These are phyloP conservation scores for Ceratobasidium sp. DNA, from an alignment of 1,284 basidiomycete genomes.

Conservation along the genomic window DNA sequence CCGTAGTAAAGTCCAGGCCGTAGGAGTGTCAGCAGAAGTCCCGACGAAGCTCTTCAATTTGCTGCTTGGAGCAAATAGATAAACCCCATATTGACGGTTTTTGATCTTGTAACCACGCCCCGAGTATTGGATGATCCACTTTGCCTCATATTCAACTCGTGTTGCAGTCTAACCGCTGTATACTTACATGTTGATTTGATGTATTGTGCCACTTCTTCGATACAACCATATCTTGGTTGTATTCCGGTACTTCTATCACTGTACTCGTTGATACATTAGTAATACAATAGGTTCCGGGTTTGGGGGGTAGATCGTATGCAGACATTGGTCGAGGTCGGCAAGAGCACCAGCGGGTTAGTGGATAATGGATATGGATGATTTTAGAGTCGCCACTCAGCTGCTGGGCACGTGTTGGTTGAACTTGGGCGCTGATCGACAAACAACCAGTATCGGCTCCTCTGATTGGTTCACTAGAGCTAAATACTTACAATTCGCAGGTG, in stretches of 20 bases:
- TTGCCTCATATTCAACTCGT: not conserved
- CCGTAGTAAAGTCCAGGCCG: not conserved
- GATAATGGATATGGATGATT: no score
- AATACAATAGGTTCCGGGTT: not conserved
- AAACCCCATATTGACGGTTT: slow-evolving; percentile 8
- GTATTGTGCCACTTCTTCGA: not conserved
- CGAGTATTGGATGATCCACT: slow-evolving; percentile 6
- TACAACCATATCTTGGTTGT: not conserved
- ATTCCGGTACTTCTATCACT: not conserved
- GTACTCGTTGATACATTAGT: not conserved
- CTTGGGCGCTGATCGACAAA: no score
- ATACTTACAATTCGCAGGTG: no score
- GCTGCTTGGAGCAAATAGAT: not conserved
- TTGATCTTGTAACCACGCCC: slow-evolving; percentile 9
- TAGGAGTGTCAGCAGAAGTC: not conserved
- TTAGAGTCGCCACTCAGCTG: no score
- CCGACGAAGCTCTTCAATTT: no score
- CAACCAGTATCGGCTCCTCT: no score
- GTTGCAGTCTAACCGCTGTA: not conserved
- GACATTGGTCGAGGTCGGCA: not conserved
- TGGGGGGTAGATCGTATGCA: not conserved
- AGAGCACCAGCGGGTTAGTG: no score
- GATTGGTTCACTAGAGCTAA: no score
- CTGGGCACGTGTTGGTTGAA: no score
- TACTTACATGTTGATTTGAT: not conserved